phyloP scores from a whole-genome alignment of 805 yeast species.

The Saturnispora diversa region DNA sequence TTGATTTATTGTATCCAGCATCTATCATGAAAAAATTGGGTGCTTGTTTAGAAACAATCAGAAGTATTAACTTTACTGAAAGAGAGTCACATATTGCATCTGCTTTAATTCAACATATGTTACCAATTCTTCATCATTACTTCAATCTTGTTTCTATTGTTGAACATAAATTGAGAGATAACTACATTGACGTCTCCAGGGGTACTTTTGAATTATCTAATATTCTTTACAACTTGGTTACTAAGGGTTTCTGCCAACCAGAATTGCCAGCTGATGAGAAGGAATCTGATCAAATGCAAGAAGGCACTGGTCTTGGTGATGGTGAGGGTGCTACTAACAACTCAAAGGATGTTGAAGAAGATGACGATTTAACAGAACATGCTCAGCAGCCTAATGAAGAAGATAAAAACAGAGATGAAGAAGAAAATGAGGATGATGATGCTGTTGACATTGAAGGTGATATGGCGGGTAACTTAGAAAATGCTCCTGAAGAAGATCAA shows the following conservation, averaged over 20 bases:
- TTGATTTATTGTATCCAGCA: conserved; percentile 30
- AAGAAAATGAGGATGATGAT: conserved; percentile 68
- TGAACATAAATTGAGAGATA: conserved; percentile 35
- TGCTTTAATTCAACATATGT: conserved; percentile 46
- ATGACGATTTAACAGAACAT: conserved; percentile 76
- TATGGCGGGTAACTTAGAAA: conserved; percentile 90
- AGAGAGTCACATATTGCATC: conserved; percentile 33
- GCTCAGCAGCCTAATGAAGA: conserved; percentile 69
- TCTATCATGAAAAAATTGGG: conserved; percentile 16
- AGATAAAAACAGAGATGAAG: conserved; percentile 54
- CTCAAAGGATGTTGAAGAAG: conserved; percentile 82
- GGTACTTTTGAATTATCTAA: conserved; percentile 54
- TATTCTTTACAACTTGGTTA: conserved; percentile 52
- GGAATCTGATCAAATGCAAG: conserved; percentile 52
- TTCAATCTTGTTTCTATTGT: conserved; percentile 38
- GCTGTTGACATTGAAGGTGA: conserved; percentile 95
- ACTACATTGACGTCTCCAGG: conserved; percentile 49
- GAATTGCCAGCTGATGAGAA: conserved; percentile 63
- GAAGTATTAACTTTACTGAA: conserved; percentile 31
- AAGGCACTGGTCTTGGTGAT: conserved; percentile 92
- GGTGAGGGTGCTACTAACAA: conserved; percentile 70
- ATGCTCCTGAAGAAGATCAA: conserved; percentile 53
- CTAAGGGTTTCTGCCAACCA: conserved; percentile 89
- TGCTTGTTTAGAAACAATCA: conserved; percentile 29
- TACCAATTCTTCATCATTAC: conserved; percentile 61